Percentiles rank a stretch among this genome's conserved stretches.
Conservation (phyloP, 176 grass and related monocot genomes). For the Aegilops umbellulata region DNA sequence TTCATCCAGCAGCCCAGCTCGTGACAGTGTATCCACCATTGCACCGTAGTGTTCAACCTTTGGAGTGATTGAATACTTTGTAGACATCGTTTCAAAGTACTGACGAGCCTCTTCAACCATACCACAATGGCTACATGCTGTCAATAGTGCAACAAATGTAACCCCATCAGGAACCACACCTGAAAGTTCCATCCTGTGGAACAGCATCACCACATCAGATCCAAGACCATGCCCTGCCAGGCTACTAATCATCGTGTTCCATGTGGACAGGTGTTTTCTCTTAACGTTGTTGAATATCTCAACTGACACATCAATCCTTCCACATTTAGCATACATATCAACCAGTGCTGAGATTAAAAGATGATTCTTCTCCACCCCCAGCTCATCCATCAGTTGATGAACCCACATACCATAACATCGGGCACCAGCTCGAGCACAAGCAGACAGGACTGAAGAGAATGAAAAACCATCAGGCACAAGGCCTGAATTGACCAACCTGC, state of each 20-base stretch:
- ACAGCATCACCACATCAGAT: slow-evolving; percentile 39
- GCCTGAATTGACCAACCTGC: slow-evolving; percentile 45
- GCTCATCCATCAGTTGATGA: slow-evolving; percentile 54
- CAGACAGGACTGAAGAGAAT: slow-evolving; percentile 61
- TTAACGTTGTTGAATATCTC: slow-evolving; percentile 43
- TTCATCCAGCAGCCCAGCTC: slow-evolving; percentile 60
- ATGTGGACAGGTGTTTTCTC: slow-evolving; percentile 46
- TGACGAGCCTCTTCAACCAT: slow-evolving; percentile 55
- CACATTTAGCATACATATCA: slow-evolving; percentile 81
- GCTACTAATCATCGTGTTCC: slow-evolving; percentile 67
- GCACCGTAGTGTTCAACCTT: slow-evolving; percentile 64
- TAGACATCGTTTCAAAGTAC: slow-evolving; percentile 47
- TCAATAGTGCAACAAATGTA: slow-evolving; percentile 62
- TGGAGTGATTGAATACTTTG: slow-evolving; percentile 49
- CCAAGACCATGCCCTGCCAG: slow-evolving; percentile 66
- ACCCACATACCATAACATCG: slow-evolving; percentile 47
- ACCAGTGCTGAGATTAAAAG: slow-evolving; percentile 56
- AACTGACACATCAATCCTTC: slow-evolving; percentile 50
- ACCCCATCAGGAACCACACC: slow-evolving; percentile 54
- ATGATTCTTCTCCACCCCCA: slow-evolving; percentile 51
- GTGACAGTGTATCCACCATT: slow-evolving; percentile 55
- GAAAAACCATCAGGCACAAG: slow-evolving; percentile 61
- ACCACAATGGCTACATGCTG: slow-evolving; percentile 71
- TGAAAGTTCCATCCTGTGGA: slow-evolving; percentile 49
- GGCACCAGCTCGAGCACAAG: slow-evolving; percentile 62